Conservation (phyloP, 2,329 filamentous ascomycete species). For the Microdochium trichocladiopsis region DNA sequence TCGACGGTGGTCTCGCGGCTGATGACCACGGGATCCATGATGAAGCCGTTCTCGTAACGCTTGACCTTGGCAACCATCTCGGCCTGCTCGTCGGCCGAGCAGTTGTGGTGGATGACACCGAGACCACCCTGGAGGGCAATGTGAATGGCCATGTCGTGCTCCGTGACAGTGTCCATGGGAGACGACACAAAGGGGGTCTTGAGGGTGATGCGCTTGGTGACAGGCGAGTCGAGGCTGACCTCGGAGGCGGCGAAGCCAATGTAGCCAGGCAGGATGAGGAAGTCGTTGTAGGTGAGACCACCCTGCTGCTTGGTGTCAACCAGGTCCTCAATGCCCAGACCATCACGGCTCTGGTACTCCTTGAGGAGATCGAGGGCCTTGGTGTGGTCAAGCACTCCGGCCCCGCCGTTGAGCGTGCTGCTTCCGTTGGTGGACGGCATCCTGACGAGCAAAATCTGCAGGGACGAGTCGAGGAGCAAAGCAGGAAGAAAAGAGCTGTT, state of each 20-base stretch:
- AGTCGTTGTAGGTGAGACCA: conserved; percentile 97
- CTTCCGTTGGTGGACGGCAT: conserved; percentile 71
- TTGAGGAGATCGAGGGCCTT: conserved; percentile 75
- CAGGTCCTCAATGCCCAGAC: conserved; percentile 77
- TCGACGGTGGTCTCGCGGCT: conserved; percentile 80
- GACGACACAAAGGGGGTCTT: conserved; percentile 97
- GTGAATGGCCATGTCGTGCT: conserved; percentile 99
- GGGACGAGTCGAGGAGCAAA: conserved; percentile 20
- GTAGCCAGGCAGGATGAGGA: conserved; percentile 92
- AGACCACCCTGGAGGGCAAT: conserved; percentile 84
- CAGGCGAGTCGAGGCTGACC: conserved; percentile 79
- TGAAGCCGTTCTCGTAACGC: conserved; percentile 99
- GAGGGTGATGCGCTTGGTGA: conserved; percentile 91
- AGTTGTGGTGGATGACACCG: conserved; percentile 99
- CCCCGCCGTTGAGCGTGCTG: conserved; percentile 41
- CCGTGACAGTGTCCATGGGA: conserved; percentile 98
- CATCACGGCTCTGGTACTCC: conserved; percentile 76
- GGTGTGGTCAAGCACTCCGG: conserved; percentile 62
- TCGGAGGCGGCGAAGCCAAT: conserved; percentile 94
- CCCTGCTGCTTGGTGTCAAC: conserved; percentile 89
- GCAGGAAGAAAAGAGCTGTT: conserved; percentile 18
- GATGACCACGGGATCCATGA: conserved; percentile 90
- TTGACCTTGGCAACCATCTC: conserved; percentile 99
- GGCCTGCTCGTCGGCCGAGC: conserved; percentile 92
- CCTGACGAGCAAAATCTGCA: conserved; percentile 21